Evolutionary conservation across 2,329 filamentous ascomycete genomes (phyloP).

Genomic region (Tolypocladium tropicale): DNA sequence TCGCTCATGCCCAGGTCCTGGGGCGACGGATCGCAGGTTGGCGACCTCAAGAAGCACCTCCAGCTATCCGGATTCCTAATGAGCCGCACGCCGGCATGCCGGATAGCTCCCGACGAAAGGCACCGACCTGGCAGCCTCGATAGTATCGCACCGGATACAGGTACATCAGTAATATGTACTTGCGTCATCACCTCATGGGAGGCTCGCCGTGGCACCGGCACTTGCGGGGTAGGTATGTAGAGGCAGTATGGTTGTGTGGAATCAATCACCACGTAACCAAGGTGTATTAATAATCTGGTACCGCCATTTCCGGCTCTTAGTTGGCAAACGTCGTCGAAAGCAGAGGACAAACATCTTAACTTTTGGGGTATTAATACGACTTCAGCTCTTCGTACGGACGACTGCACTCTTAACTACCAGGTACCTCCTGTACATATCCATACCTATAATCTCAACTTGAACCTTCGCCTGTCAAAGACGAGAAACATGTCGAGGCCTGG

Average conservation of each 20-base stretch:
- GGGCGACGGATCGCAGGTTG: not conserved
- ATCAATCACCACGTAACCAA: no score
- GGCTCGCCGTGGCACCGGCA: not conserved
- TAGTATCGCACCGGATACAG: not conserved
- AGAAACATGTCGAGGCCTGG: slow-evolving; percentile 5
- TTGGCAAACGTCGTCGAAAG: not conserved
- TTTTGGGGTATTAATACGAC: not conserved
- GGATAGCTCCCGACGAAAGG: no score
- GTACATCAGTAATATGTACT: no score
- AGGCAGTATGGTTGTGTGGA: not conserved
- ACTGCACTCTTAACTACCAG: no score
- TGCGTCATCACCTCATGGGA: not conserved
- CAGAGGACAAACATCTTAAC: not conserved
- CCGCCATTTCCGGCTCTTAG: not conserved
- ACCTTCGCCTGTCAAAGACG: not conserved
- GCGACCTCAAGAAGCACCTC: not conserved
- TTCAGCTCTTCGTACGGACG: no score
- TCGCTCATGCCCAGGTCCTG: not conserved
- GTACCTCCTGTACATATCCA: no score
- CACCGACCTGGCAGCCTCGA: not conserved
- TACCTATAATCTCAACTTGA: not conserved
- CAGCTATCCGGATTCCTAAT: no score
- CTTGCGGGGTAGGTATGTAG: not conserved
- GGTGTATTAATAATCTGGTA: not conserved
- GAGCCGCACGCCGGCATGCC: no score